Evolutionary conservation across 345 rosid genomes (phyloP).

Genomic region (Stellera chamaejasme): DNA sequence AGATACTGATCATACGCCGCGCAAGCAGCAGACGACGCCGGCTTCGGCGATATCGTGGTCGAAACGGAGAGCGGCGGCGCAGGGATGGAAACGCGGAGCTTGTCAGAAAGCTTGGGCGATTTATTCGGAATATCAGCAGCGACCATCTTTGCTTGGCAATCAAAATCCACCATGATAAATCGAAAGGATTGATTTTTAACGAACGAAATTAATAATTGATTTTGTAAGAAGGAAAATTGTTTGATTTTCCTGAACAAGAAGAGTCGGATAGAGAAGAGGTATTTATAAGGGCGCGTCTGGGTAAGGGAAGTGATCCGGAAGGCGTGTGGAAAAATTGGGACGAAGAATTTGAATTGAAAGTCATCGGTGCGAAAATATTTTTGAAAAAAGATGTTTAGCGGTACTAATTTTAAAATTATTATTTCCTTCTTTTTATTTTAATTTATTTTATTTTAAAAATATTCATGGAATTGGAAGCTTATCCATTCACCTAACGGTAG

Average conservation of each 20-base stretch:
- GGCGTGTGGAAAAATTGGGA: conserved; percentile 19
- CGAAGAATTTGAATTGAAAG: conserved; percentile 21
- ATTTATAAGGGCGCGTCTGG: conserved; percentile 6
- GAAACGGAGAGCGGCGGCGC: conserved; percentile 12
- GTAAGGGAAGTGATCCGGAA: background rate
- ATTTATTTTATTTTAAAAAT: background rate
- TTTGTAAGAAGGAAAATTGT: background rate
- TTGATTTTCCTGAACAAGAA: background rate
- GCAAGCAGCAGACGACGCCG: conserved; percentile 42
- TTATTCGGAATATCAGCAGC: conserved; percentile 38
- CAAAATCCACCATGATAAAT: conserved; percentile 55
- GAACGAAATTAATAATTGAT: background rate
- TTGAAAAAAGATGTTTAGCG: no score
- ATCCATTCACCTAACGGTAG: conserved; percentile 25
- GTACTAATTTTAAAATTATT: background rate
- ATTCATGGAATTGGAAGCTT: conserved; percentile 16
- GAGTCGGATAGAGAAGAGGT: background rate
- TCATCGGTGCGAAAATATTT: background rate
- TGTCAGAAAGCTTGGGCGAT: conserved; percentile 32
- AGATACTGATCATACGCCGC: conserved; percentile 71
- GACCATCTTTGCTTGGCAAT: conserved; percentile 44
- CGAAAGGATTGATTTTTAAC: background rate
- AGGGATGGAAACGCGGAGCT: conserved; percentile 43
- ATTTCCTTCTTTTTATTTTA: background rate
- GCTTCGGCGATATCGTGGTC: conserved; percentile 22